Base-by-base conservation (phyloP, 1,139 yeast genomes). In the Suhomyces kunorum region DNA sequence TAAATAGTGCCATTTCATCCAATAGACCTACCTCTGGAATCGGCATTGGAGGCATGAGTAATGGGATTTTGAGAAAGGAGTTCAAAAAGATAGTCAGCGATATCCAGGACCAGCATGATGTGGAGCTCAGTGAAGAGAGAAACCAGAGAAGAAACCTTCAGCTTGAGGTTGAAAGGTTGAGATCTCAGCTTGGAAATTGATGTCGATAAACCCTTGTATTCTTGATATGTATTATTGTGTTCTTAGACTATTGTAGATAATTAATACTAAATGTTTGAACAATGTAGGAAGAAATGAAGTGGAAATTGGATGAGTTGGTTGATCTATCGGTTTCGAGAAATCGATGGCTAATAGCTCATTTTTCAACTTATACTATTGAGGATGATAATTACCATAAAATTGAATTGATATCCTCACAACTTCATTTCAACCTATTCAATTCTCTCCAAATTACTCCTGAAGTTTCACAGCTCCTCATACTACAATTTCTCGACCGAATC, bases 61-160 rank as follows among this genome's bases (percentile, higher is more conserved):
- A 61, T 38, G 74, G 70, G 1, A 78, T 83, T 2, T 64, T 86
- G 50, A 71, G 89, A 42, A 76, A 81, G 50, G 90, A 86, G 59
- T 86, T 86, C 66, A 81, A 80, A 54, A 80, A 78, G 52, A 74
- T 85, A 30, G 82, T 85, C 1, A 67, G 71, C 40, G 84, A 80
- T 34, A 72, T 86, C 47, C 85, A 81, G 46, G 76, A 71, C 32
- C 79, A 76, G 45, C 83, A 83, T 52, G 83, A 78, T 47, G 59
- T 67, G 19, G 85, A 82, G 50, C 58, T 84, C 44, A 69, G 72
- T 32, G 76, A 74, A 53, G 87, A 82, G 56, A 71, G 80, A 38
- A 56, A 68, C n/a, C 80, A 74, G 47, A 67, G 81, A 47, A 66
- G 72, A 44, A 72, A 79, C 53, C 61, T 82, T 42, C 56, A 64